Conservation (phyloP, 768 basidiomycete genomes). For the Trametes gibbosa region DNA sequence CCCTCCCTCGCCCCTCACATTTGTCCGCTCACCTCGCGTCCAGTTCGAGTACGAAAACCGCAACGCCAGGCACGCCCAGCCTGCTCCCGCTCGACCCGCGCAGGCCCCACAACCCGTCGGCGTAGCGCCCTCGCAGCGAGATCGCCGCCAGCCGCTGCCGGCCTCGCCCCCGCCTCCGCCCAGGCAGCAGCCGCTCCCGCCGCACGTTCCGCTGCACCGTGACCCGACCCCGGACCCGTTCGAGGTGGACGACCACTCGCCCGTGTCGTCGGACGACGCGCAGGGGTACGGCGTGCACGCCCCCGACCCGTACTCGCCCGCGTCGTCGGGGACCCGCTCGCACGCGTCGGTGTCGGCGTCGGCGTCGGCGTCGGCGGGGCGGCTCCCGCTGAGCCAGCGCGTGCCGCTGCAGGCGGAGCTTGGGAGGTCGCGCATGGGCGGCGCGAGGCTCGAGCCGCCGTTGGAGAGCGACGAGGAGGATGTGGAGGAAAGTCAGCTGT, state of each 20-base stretch:
- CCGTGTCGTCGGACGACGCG: constrained; percentile 1
- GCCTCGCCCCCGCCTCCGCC: constrained; percentile 13
- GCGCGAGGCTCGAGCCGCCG: constrained; percentile 17
- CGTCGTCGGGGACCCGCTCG: constrained; percentile 18
- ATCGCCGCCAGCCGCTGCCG: constrained; percentile 9
- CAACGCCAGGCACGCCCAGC: constrained; percentile 2
- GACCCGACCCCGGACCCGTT: constrained; percentile 30
- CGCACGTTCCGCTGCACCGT: constrained; percentile 15
- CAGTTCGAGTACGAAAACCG: constrained; percentile 42
- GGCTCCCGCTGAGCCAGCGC: constrained; percentile 18
- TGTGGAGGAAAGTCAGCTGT: constrained; percentile 37
- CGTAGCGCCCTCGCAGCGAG: neutral
- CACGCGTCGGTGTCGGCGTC: neutral
- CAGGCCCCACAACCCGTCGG: constrained; percentile 1
- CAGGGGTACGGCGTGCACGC: neutral
- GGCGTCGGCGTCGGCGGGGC: neutral
- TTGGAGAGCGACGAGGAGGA: constrained; percentile 25
- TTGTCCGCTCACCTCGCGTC: neutral
- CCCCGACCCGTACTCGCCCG: constrained; percentile 23
- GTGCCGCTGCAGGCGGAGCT: constrained; percentile 10
- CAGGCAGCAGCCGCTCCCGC: constrained; percentile 15
- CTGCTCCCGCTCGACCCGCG: constrained; percentile 7
- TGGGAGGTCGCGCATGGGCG: neutral
- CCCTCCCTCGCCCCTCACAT: neutral
- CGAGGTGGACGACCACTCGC: constrained; percentile 21